Evolutionary conservation across 345 rosid species (phyloP), one percentile per base, ranked within the genome.

Genomic region (Leavenworthia alabamica): DNA sequence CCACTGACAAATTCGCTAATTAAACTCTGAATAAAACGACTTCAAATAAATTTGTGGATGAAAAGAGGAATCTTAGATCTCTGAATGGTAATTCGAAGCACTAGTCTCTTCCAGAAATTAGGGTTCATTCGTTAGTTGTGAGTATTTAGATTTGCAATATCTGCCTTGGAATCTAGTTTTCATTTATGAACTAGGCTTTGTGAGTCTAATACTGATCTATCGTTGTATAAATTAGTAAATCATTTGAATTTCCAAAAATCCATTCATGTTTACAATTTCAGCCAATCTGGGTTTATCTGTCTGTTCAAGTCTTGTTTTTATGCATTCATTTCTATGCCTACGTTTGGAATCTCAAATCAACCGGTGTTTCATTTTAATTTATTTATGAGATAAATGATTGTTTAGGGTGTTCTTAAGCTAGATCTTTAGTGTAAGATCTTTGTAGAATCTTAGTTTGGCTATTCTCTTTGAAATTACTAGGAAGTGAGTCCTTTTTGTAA

Each of bases 21-120:
- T 35, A n/a, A 53, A 22, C 10, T 65, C 36, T 12, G 16, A 1
- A 5, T 5, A n/a, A 36, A 37, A 37, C 41, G 41, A 37, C 41
- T 47, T 17, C 45, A 4, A 11, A 28, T 15, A 9, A 13, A 15
- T 41, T 52, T 33, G 55, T 68, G 22, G 55, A 60, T 43, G 55
- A 35, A 43, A 60, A 26, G 40, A 37, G 35, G 56, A 52, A n/a
- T 16, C 48, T 1, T 20, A 42, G 11, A 17, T 60, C 46, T 37
- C 20, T 61, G 22, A 69, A 69, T 69, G 73, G 67, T 69, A 67
- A 39, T 22, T 40, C 7, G 19, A 3, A 47, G 4, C 49, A 0
- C 32, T 49, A 9, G 3, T 57, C 72, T 57, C 59, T 67, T 22
- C 33, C 44, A 15, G 7, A 43, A 33, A 52, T 43, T 69, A 60